These are phyloP conservation scores for Paralagenidium karlingii DNA, from an alignment of 352 stramenopile species.

Conservation along the genomic window DNA sequence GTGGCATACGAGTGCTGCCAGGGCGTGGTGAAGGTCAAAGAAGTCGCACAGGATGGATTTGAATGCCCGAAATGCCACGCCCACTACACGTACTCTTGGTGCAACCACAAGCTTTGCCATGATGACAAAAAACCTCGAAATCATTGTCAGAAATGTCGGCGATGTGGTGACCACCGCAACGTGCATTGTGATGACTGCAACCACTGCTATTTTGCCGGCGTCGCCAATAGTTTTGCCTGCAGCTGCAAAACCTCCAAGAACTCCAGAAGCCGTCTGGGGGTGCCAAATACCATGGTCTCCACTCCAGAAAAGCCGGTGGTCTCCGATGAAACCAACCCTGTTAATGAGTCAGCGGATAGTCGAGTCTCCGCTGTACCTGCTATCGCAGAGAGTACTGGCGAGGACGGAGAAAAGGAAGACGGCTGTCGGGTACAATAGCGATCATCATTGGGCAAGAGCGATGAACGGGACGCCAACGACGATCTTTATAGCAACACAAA, in stretches of 20 bases:
- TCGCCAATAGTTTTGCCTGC: conserved; percentile 74
- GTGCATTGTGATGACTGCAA: conserved; percentile 74
- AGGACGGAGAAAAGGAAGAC: no score
- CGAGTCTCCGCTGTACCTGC: no score
- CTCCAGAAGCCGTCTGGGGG: no score
- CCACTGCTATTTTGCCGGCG: conserved; percentile 76
- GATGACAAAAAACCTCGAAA: conserved; percentile 69
- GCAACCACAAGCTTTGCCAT: conserved; percentile 55
- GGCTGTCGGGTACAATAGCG: no score
- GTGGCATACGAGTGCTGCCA: conserved; percentile 57
- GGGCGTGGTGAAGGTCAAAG: conserved; percentile 46
- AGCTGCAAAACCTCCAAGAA: conserved; percentile 35
- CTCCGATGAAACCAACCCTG: no score
- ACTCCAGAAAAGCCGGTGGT: no score
- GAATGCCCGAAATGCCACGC: conserved; percentile 36
- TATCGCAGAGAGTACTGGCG: no score
- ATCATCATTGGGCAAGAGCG: no score
- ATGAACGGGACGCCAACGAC: no score
- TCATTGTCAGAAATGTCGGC: conserved; percentile 65
- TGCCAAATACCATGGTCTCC: no score
- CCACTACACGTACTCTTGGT: conserved; percentile 74
- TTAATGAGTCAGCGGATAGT: no score
- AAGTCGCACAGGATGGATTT: conserved; percentile 48
- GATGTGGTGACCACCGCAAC: conserved; percentile 67
- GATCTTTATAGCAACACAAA: no score